Conservation (phyloP, 1,284 basidiomycete species). For the Coniferiporia weirii region DNA sequence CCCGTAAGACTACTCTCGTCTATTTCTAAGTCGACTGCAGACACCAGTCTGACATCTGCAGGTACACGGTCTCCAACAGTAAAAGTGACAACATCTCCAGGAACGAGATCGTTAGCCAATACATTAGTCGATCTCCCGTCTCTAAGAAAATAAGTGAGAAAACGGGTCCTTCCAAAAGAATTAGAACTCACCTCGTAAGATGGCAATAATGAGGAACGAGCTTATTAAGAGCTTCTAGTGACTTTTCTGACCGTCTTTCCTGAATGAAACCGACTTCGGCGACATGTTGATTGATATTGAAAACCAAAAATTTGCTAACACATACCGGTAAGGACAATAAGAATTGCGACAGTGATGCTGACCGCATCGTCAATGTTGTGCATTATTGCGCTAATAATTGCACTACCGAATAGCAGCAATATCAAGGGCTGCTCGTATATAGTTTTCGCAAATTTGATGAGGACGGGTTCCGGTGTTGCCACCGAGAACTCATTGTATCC, state of each 20-base stretch:
- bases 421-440: conserved; percentile 94
- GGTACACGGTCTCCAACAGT: conserved; percentile 92
- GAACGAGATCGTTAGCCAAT: conserved; percentile 92
- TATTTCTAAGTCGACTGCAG: conserved; percentile 81
- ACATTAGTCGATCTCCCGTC: conserved; percentile 73
- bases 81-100: conserved; percentile 90
- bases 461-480: conserved; percentile 71
- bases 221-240: conserved; percentile 91
- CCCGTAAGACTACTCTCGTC: conserved; percentile 96
- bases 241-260: conserved; percentile 92
- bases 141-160: conserved; percentile 31
- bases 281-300: conserved; percentile 2
- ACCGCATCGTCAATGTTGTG: conserved; percentile 93
- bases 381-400: conserved; percentile 82
- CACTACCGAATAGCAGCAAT: conserved; percentile 83
- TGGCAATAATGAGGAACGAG: conserved; percentile 96
- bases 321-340: conserved; percentile 89
- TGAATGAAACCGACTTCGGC: conserved; percentile 88
- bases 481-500: conserved; percentile 96
- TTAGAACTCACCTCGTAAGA: conserved; percentile 61
- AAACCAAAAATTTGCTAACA: conserved; percentile 12
- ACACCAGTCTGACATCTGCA: conserved; percentile 83
- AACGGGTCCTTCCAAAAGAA: not conserved
- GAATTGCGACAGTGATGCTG: conserved; percentile 89
- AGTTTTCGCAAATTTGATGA: conserved; percentile 87